These are phyloP conservation scores for Hortaea werneckii DNA, from an alignment of 2,329 filamentous ascomycete genomes.

Conservation along the genomic window DNA sequence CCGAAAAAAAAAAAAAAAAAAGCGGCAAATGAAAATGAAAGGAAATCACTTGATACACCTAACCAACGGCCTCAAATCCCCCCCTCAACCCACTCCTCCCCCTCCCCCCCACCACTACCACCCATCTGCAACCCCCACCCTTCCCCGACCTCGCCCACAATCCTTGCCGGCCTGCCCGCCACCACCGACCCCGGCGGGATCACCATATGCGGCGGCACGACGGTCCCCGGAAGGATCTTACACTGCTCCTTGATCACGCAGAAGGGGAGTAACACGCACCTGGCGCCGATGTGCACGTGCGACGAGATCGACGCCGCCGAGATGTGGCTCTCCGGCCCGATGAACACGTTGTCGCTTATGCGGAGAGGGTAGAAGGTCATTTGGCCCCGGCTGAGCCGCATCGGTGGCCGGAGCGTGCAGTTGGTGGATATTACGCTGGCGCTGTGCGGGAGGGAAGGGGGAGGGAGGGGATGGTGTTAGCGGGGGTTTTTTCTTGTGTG, in stretches of 20 bases:
- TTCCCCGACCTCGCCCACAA: slow-evolving; percentile 72
- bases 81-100: slow-evolving; percentile 41
- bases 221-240: slow-evolving; percentile 70
- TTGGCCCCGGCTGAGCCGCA: slow-evolving; percentile 65
- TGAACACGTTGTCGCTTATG: slow-evolving; percentile 88
- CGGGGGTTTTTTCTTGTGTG: no score
- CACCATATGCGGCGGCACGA: slow-evolving; percentile 81
- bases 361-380: slow-evolving; percentile 80
- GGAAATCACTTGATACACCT: slow-evolving; percentile 35
- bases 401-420: slow-evolving; percentile 71
- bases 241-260: slow-evolving; percentile 91
- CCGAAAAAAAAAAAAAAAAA: no score
- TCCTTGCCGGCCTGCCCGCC: slow-evolving; percentile 67
- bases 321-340: slow-evolving; percentile 58
- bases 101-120: slow-evolving; percentile 31
- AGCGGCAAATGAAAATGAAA: no score
- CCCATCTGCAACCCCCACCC: slow-evolving; percentile 36
- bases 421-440: slow-evolving; percentile 81
- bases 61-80: slow-evolving; percentile 39
- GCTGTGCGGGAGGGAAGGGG: slow-evolving; percentile 30
- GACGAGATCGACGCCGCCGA: slow-evolving; percentile 75
- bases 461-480: no score
- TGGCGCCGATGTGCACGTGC: slow-evolving; percentile 75
- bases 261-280: slow-evolving; percentile 72
- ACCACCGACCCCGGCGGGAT: slow-evolving; percentile 88